Percentiles rank a stretch among this genome's conserved stretches.
phyloP scores from a whole-genome alignment of 768 basidiomycete species.

The Boletus pseudopeckii region DNA sequence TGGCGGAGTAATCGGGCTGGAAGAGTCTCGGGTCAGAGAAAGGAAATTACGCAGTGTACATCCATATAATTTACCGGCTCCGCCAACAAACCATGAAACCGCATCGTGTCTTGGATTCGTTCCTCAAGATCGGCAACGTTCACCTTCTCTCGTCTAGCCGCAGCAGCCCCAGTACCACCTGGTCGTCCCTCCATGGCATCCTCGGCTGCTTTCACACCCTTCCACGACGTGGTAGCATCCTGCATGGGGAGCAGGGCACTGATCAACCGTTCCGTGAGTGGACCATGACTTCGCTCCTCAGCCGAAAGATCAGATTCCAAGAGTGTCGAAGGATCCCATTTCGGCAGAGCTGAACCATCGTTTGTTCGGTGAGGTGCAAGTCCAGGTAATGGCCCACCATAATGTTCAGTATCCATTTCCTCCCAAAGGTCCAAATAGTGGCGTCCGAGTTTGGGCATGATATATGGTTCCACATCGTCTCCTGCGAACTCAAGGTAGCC shows the following conservation, averaged over 20 bases:
- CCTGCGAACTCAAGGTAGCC: constrained; percentile 88
- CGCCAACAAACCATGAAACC: constrained; percentile 69
- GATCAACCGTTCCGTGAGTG: constrained; percentile 80
- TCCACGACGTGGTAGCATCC: constrained; percentile 57
- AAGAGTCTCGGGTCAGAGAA: constrained; percentile 21
- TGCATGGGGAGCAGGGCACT: constrained; percentile 70
- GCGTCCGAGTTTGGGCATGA: constrained; percentile 79
- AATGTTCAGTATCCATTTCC: constrained; percentile 72
- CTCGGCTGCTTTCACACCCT: constrained; percentile 78
- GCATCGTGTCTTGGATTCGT: constrained; percentile 70
- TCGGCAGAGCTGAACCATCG: constrained; percentile 45
- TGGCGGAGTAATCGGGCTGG: constrained; percentile 70
- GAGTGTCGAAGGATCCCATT: constrained; percentile 83
- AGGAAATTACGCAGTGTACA: background rate
- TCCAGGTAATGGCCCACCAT: constrained; percentile 40
- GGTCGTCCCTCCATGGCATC: constrained; percentile 83
- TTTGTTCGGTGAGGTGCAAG: constrained; percentile 37
- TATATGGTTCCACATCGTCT: constrained; percentile 86
- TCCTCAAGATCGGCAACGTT: constrained; percentile 79
- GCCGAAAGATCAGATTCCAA: constrained; percentile 62
- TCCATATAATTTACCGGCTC: constrained; percentile 54
- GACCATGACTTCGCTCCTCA: constrained; percentile 83
- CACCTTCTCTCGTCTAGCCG: constrained; percentile 68
- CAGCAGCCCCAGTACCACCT: constrained; percentile 75
- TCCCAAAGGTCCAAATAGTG: constrained; percentile 95